Conservation (phyloP, 2,329 filamentous ascomycete genomes). For the Arthroderma sp. region DNA sequence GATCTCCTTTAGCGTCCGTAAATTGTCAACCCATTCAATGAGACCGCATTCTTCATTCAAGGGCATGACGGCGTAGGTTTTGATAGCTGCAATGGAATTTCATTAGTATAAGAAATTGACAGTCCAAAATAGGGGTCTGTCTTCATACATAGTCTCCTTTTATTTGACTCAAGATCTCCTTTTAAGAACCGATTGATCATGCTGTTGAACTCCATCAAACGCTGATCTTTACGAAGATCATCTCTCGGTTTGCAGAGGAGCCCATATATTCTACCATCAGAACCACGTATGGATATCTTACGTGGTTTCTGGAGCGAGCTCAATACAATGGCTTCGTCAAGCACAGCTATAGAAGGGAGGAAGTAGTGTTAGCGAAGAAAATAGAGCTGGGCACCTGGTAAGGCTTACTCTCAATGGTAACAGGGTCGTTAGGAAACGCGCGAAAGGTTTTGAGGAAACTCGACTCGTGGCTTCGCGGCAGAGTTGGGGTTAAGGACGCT, state of each 20-base stretch:
- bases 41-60: slow-evolving; percentile 95
- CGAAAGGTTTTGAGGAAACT: slow-evolving; percentile 54
- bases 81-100: slow-evolving; percentile 47
- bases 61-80: slow-evolving; percentile 92
- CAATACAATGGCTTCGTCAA: slow-evolving; percentile 79
- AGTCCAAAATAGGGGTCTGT: neutral
- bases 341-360: slow-evolving; percentile 39
- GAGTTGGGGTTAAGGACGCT: slow-evolving; percentile 63
- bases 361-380: slow-evolving; percentile 6
- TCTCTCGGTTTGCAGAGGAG: slow-evolving; percentile 96
- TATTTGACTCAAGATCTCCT: slow-evolving; percentile 77
- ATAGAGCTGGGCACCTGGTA: neutral
- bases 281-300: slow-evolving; percentile 75
- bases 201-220: slow-evolving; percentile 96
- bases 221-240: slow-evolving; percentile 91
- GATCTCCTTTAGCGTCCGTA: slow-evolving; percentile 88
- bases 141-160: slow-evolving; percentile 58
- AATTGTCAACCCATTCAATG: slow-evolving; percentile 96
- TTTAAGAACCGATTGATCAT: slow-evolving; percentile 96
- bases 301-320: slow-evolving; percentile 86
- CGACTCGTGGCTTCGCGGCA: slow-evolving; percentile 60
- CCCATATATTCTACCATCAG: slow-evolving; percentile 77
- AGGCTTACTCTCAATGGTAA: slow-evolving; percentile 53
- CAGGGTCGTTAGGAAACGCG: slow-evolving; percentile 73
- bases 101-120: slow-evolving; percentile 7